phyloP scores from a whole-genome alignment of 768 basidiomycete species.

The Polyporus arcularius region DNA sequence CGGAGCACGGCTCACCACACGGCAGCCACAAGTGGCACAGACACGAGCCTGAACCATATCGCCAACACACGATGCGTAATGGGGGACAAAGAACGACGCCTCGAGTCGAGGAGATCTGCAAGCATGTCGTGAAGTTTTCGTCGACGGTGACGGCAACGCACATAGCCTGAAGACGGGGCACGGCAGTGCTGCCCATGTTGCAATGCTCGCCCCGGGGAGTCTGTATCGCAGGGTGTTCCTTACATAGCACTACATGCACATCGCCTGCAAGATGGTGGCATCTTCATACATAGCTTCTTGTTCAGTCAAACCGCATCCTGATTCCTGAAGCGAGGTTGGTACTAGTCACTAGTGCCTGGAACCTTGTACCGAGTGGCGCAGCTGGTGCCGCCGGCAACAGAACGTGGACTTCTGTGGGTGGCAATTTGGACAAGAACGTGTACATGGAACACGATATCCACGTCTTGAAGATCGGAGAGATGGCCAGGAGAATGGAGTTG shows the following conservation, averaged over 20 bases:
- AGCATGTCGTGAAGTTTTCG: not conserved
- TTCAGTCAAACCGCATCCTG: not conserved
- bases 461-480: not conserved
- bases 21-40: not conserved
- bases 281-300: not conserved
- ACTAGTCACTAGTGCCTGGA: conserved; percentile 1
- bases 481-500: not conserved
- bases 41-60: not conserved
- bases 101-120: not conserved
- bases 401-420: too few species aligned
- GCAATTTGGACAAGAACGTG: not conserved
- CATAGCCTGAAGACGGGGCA: not conserved
- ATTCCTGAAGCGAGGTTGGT: not conserved
- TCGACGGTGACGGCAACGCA: not conserved
- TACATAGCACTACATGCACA: too few species aligned
- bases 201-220: too few species aligned
- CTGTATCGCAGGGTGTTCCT: too few species aligned
- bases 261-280: not conserved
- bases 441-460: not conserved
- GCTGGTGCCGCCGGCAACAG: not conserved
- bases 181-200: not conserved
- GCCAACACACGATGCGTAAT: not conserved
- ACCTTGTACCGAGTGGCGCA: not conserved
- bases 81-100: not conserved
- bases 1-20: not conserved